Evolutionary conservation across 2,329 filamentous ascomycete genomes (phyloP).

Genomic region (Penicillium polonicum): DNA sequence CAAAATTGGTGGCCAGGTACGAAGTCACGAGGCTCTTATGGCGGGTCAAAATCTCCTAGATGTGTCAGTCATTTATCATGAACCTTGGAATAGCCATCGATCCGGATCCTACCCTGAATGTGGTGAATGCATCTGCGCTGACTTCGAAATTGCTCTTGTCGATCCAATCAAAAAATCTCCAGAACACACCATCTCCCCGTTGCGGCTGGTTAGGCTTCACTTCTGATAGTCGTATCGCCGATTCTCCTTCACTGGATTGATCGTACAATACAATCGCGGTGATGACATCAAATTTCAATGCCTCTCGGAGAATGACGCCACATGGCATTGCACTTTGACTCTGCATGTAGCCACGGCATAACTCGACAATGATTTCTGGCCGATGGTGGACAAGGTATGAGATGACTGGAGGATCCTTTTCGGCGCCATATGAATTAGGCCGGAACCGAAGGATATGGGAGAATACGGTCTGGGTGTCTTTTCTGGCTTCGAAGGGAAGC

Average conservation of each 20-base stretch:
- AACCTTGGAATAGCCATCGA: neutral
- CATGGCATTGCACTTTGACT: constrained; percentile 90
- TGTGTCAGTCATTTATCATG: neutral
- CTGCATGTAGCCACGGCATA: constrained; percentile 86
- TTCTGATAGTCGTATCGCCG: constrained; percentile 70
- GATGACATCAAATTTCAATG: constrained; percentile 86
- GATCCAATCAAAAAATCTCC: constrained; percentile 97
- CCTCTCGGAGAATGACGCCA: constrained; percentile 83
- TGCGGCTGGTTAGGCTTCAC: constrained; percentile 75
- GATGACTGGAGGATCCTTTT: constrained; percentile 78
- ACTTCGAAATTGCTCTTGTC: constrained; percentile 96
- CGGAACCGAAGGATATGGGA: constrained; percentile 92
- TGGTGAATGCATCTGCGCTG: constrained; percentile 95
- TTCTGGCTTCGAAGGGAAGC: constrained; percentile 91
- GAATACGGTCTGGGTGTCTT: constrained; percentile 93
- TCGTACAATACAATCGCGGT: constrained; percentile 91
- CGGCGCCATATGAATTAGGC: constrained; percentile 58
- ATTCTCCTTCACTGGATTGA: constrained; percentile 72
- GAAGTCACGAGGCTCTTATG: constrained; percentile 89
- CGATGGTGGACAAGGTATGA: constrained; percentile 84
- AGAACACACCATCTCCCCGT: constrained; percentile 83
- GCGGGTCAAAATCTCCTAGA: constrained; percentile 86
- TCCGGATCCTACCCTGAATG: constrained; percentile 71
- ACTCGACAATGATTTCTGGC: constrained; percentile 80
- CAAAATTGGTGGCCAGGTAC: constrained; percentile 87